Evolutionary conservation across 768 basidiomycete genomes (phyloP).

Genomic region (Strobilomyces echinocephalus): DNA sequence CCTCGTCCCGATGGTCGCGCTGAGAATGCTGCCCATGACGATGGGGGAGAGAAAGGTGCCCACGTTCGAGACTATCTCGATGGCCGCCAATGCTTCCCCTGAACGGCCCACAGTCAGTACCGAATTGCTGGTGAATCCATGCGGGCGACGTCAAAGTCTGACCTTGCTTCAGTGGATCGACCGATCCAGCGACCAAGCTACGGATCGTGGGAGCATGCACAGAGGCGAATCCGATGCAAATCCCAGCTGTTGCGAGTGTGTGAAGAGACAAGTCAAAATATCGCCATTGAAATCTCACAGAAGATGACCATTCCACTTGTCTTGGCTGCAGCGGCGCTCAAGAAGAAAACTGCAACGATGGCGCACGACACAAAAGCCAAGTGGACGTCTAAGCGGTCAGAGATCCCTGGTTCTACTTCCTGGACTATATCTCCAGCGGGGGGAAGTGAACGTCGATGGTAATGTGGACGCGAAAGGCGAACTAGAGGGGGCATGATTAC

Average conservation of each 20-base stretch:
- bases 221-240: slow-evolving; percentile 11
- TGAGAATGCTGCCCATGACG: slow-evolving; percentile 29
- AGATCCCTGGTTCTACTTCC: slow-evolving; percentile 2
- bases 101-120: neutral
- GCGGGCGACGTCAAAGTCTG: neutral
- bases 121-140: too few species aligned
- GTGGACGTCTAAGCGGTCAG: slow-evolving; percentile 31
- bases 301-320: slow-evolving; percentile 6
- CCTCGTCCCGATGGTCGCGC: slow-evolving; percentile 16
- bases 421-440: neutral
- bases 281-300: slow-evolving; percentile 5
- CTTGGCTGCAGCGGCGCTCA: slow-evolving; percentile 12
- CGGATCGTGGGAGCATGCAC: slow-evolving; percentile 18
- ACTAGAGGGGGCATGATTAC: slow-evolving; percentile 22
- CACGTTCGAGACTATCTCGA: slow-evolving; percentile 24
- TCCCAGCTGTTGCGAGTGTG: slow-evolving; percentile 7
- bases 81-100: slow-evolving; percentile 28
- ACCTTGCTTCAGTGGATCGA: slow-evolving; percentile 29
- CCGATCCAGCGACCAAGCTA: slow-evolving; percentile 27
- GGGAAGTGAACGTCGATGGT: slow-evolving; percentile 3
- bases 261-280: neutral
- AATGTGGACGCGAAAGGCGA: slow-evolving; percentile 23
- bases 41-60: slow-evolving; percentile 25
- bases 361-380: slow-evolving; percentile 21
- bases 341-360: slow-evolving; percentile 6